phyloP scores from a whole-genome alignment of 805 yeast species.

The Sugiyamaella chiloensis region DNA sequence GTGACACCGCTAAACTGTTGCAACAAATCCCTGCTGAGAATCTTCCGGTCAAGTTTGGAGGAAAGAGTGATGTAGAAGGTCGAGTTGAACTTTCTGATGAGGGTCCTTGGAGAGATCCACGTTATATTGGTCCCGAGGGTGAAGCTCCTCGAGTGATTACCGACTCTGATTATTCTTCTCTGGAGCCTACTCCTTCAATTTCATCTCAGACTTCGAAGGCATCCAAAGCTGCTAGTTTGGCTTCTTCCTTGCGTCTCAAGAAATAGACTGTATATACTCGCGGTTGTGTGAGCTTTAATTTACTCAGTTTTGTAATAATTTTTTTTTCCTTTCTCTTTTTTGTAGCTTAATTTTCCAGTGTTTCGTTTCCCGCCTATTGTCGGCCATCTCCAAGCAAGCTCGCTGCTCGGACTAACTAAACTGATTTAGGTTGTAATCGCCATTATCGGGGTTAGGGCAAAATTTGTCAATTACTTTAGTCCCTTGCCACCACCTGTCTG shows the following conservation, averaged over 20 bases:
- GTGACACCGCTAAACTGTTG: constrained; percentile 76
- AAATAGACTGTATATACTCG: constrained; percentile 5
- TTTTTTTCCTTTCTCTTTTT: not conserved
- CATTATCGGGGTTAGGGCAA: no score
- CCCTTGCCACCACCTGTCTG: no score
- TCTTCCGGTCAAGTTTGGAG: constrained; percentile 90
- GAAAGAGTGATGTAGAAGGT: constrained; percentile 56
- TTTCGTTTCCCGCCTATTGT: no score
- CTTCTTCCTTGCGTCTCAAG: not conserved
- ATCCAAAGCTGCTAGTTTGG: not conserved
- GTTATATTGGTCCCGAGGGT: constrained; percentile 92
- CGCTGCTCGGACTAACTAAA: no score
- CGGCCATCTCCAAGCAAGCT: no score
- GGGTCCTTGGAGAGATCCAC: constrained; percentile 96
- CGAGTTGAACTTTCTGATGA: constrained; percentile 84
- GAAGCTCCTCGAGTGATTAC: constrained; percentile 59
- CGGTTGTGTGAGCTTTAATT: not conserved
- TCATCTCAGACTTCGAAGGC: not conserved
- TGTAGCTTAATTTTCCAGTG: no score
- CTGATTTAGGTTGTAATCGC: no score
- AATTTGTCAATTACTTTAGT: no score
- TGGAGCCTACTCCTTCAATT: not conserved
- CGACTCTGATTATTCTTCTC: not conserved
- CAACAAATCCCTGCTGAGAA: constrained; percentile 93
- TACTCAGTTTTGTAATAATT: no score